phyloP scores from a whole-genome alignment of 495 filamentous ascomycete species.

The Aspergillus egyptiacus region DNA sequence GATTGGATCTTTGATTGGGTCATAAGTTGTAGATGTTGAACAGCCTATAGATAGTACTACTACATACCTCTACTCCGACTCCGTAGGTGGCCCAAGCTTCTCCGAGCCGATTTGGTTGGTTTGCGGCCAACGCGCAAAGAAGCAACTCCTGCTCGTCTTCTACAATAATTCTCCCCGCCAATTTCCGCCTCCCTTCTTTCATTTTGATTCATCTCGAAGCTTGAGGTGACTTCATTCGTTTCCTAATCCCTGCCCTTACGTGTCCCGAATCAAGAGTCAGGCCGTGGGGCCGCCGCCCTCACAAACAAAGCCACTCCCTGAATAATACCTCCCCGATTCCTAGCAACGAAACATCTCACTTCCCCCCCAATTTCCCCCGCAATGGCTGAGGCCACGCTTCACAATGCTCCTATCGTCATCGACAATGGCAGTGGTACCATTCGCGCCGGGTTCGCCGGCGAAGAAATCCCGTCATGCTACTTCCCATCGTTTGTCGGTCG shows the following conservation, averaged over 20 bases:
- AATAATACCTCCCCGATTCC: conserved; percentile 4
- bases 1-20: too few species aligned
- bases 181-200: background rate
- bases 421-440: conserved; percentile 99
- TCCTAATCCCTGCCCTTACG: background rate
- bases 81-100: conserved; percentile 39
- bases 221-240: background rate
- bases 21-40: too few species aligned
- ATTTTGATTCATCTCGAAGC: background rate
- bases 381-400: conserved; percentile 76
- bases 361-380: conserved; percentile 30
- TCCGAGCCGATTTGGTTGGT: conserved; percentile 16
- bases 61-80: too few species aligned
- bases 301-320: conserved; percentile 22
- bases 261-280: conserved; percentile 17
- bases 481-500: conserved; percentile 98
- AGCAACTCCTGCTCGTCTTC: conserved; percentile 6
- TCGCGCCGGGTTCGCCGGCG: conserved; percentile 91
- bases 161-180: conserved; percentile 7
- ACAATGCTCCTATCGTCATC: conserved; percentile 96
- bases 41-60: background rate
- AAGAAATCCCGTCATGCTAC: conserved; percentile 90
- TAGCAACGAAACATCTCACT: conserved; percentile 15
- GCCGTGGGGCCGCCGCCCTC: conserved; percentile 31
- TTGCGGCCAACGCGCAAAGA: conserved; percentile 11